Conservation (phyloP, 495 filamentous ascomycete species). For the Rostrohypoxylon terebratum region DNA sequence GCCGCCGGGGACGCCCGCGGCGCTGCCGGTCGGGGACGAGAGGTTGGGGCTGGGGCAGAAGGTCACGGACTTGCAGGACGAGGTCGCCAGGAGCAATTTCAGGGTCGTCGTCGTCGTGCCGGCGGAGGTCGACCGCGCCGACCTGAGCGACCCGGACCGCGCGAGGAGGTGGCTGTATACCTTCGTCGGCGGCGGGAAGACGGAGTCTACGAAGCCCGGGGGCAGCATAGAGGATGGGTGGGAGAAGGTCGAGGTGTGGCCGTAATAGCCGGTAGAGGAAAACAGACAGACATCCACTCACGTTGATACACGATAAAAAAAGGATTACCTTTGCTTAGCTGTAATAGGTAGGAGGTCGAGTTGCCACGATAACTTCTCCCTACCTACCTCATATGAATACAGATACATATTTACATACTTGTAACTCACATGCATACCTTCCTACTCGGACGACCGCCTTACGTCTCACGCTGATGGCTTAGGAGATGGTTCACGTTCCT, state of each 20-base stretch:
- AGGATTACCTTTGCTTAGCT: background rate
- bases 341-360: background rate
- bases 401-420: background rate
- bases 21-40: conserved; percentile 58
- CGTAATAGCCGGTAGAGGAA: conserved; percentile 60
- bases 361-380: background rate
- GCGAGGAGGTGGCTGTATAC: conserved; percentile 75
- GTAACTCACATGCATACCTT: background rate
- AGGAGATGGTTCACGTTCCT: conserved; percentile 4
- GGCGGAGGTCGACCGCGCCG: conserved; percentile 79
- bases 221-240: conserved; percentile 67
- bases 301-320: no score
- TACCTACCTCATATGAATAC: background rate
- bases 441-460: background rate
- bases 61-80: conserved; percentile 74
- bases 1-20: conserved; percentile 72
- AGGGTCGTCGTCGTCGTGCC: conserved; percentile 86
- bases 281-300: background rate
- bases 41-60: conserved; percentile 72
- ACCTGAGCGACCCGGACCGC: conserved; percentile 74
- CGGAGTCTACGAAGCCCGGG: conserved; percentile 46
- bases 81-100: conserved; percentile 80
- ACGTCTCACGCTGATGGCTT: background rate
- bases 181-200: conserved; percentile 55
- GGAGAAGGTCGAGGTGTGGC: conserved; percentile 86